Conservation (phyloP, 345 rosid genomes). For the Diplotaxis tenuifolia region DNA sequence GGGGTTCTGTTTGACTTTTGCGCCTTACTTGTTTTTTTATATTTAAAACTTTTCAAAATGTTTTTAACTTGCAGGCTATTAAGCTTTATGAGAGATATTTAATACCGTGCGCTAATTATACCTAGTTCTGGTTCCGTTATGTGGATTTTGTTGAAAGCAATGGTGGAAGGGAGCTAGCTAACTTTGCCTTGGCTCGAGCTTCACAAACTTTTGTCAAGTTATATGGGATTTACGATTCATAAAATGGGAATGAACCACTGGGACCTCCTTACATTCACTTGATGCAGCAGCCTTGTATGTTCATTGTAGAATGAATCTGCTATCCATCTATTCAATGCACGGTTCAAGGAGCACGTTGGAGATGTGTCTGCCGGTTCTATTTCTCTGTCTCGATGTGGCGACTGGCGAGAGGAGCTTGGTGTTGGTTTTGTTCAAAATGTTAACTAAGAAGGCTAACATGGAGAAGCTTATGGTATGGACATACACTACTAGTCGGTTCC, state of each 20-base stretch:
- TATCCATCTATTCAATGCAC: conserved; percentile 67
- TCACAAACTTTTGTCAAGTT: conserved; percentile 74
- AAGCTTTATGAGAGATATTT: conserved; percentile 89
- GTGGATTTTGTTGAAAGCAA: conserved; percentile 79
- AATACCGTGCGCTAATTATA: conserved; percentile 79
- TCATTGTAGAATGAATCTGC: conserved; percentile 57
- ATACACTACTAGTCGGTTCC: not conserved
- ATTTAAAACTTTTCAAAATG: conserved; percentile 3
- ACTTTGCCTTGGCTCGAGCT: conserved; percentile 71
- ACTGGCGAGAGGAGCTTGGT: conserved; percentile 58
- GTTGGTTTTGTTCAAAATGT: conserved; percentile 53
- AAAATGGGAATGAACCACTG: not conserved
- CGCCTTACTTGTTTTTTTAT: conserved; percentile 12
- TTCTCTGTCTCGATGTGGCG: conserved; percentile 51
- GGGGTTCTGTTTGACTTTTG: conserved; percentile 15
- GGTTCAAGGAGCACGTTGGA: conserved; percentile 71
- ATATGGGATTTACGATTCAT: conserved; percentile 1
- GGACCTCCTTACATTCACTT: not conserved
- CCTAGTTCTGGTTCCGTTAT: conserved; percentile 91
- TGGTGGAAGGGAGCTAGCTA: conserved; percentile 91
- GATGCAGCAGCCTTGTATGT: conserved; percentile 24
- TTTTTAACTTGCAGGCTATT: conserved; percentile 50
- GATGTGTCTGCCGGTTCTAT: conserved; percentile 58
- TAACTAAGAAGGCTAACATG: conserved; percentile 78
- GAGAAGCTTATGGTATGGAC: conserved; percentile 74